Percentiles rank a stretch among this genome's conserved stretches.
Evolutionary conservation across 2,329 filamentous ascomycete species (phyloP).

Genomic region (Coccinonectria pachysandricola): DNA sequence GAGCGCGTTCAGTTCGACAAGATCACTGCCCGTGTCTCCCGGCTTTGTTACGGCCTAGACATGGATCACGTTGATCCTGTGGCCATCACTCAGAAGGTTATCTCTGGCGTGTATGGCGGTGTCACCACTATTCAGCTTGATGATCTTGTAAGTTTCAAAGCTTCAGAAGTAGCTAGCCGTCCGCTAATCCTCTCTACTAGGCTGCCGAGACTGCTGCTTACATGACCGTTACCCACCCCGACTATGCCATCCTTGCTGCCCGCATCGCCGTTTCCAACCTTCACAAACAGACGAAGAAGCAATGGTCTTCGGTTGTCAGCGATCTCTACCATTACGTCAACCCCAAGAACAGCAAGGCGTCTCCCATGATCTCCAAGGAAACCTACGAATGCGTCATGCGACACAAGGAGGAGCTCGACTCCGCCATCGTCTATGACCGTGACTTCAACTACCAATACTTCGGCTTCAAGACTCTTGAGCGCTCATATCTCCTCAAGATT

Average conservation of each 20-base stretch:
- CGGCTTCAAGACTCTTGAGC: slow-evolving; percentile 97
- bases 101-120: slow-evolving; percentile 97
- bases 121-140: slow-evolving; percentile 95
- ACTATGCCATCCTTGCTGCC: slow-evolving; percentile 96
- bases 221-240: slow-evolving; percentile 98
- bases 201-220: slow-evolving; percentile 98
- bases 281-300: slow-evolving; percentile 99
- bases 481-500: slow-evolving; percentile 92
- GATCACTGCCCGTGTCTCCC: slow-evolving; percentile 96
- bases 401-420: slow-evolving; percentile 95
- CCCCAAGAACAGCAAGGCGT: slow-evolving; percentile 72
- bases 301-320: slow-evolving; percentile 90
- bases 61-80: slow-evolving; percentile 91
- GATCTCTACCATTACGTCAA: slow-evolving; percentile 96
- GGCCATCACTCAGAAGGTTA: slow-evolving; percentile 98
- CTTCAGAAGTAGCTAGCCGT: no score
- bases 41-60: slow-evolving; percentile 95
- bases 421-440: slow-evolving; percentile 96
- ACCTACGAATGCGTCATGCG: slow-evolving; percentile 92
- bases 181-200: slow-evolving; percentile 35
- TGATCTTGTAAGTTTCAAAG: slow-evolving; percentile 73
- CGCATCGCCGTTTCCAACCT: slow-evolving; percentile 98
- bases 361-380: slow-evolving; percentile 89
- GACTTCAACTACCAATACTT: slow-evolving; percentile 99
- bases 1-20: slow-evolving; percentile 99